Percentiles rank a stretch among this genome's conserved stretches.
Evolutionary conservation across 371 early-diverging fungal species (phyloP).

Genomic region (Funneliformis caledonium): DNA sequence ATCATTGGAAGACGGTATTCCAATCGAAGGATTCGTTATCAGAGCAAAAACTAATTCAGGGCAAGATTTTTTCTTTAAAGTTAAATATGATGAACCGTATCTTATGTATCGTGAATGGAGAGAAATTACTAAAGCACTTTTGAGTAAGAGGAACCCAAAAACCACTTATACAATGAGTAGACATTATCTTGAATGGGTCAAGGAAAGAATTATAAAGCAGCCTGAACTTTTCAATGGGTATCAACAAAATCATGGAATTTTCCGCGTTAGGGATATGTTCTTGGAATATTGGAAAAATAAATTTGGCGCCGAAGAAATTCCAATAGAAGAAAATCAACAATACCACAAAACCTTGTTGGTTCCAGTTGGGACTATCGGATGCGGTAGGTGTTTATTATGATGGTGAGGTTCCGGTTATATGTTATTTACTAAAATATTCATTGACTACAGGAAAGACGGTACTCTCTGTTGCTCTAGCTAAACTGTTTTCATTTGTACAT

Average conservation of each 20-base stretch:
- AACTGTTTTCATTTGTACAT: slow-evolving; percentile 65
- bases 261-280: slow-evolving; percentile 74
- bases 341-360: slow-evolving; percentile 63
- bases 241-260: slow-evolving; percentile 77
- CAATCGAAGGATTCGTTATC: slow-evolving; percentile 93
- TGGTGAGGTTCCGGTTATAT: neutral
- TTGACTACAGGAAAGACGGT: slow-evolving; percentile 63
- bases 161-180: slow-evolving; percentile 62
- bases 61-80: slow-evolving; percentile 80
- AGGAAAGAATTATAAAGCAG: slow-evolving; percentile 56
- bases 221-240: slow-evolving; percentile 76
- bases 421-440: no score
- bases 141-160: slow-evolving; percentile 45
- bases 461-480: slow-evolving; percentile 57
- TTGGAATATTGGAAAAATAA: slow-evolving; percentile 54
- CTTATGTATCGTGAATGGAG: slow-evolving; percentile 94
- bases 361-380: slow-evolving; percentile 77
- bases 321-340: slow-evolving; percentile 22
- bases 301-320: slow-evolving; percentile 26
- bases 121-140: slow-evolving; percentile 77
- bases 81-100: slow-evolving; percentile 93
- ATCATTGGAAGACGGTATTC: slow-evolving; percentile 59
- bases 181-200: slow-evolving; percentile 80
- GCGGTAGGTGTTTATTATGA: slow-evolving; percentile 50
- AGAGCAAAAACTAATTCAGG: slow-evolving; percentile 63